A percentile compares a stretch with the other conserved stretches of the same genome.
These are phyloP conservation scores for Mentha longifolia DNA, from an alignment of 257 asterid species.

Conservation along the genomic window DNA sequence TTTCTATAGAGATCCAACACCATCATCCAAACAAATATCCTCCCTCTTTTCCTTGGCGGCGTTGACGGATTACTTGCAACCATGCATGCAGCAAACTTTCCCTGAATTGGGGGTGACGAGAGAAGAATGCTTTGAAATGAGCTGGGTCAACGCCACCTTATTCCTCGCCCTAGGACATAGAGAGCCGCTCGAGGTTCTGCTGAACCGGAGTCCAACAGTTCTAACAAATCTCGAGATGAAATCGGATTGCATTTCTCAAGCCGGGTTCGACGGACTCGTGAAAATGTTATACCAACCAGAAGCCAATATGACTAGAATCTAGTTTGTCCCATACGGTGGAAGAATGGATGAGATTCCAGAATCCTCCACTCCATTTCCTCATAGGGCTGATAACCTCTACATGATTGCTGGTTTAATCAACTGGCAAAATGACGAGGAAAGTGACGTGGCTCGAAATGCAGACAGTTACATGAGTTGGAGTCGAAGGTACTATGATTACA, in stretches of 20 bases:
- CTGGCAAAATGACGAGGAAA: constrained; percentile 16
- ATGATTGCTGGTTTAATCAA: not conserved
- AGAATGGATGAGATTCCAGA: not conserved
- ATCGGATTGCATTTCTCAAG: constrained; percentile 24
- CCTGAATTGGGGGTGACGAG: constrained; percentile 42
- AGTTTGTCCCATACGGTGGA: constrained; percentile 25
- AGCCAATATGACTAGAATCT: not conserved
- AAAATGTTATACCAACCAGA: not conserved
- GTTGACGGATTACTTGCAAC: constrained; percentile 31
- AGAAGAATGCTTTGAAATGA: constrained; percentile 41
- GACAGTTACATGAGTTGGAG: not conserved
- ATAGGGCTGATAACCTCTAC: too few relatives aligned
- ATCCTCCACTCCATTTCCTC: too few relatives aligned
- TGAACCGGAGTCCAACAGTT: not conserved
- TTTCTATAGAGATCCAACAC: not conserved
- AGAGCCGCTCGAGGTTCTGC: too few relatives aligned
- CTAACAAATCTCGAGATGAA: too few relatives aligned
- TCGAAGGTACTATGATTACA: not conserved
- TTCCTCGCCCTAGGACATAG: not conserved
- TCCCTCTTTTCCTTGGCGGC: constrained; percentile 40
- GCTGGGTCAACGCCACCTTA: constrained; percentile 38
- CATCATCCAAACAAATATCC: constrained; percentile 24
- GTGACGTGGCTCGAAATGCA: too few relatives aligned
- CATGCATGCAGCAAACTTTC: constrained; percentile 30
- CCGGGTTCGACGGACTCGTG: constrained; percentile 13